Evolutionary conservation across 805 yeast genomes (phyloP).

Genomic region (Metschnikowia lochheadii): DNA sequence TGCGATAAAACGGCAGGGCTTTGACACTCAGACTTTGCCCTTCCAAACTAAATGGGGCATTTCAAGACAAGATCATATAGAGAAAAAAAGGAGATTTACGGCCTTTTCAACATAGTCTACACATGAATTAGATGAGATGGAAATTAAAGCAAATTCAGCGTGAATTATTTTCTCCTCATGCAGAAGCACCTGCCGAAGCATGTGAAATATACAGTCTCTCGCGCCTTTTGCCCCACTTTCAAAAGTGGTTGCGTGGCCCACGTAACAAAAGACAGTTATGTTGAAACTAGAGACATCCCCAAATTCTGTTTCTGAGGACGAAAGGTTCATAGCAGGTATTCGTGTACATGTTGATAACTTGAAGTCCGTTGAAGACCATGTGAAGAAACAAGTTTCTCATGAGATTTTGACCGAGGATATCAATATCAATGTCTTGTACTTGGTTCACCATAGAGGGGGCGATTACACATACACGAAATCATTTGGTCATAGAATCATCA

Average conservation of each 20-base stretch:
- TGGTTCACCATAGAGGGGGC: constrained; percentile 46
- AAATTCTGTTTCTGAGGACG: constrained; percentile 5
- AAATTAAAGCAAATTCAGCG: not conserved
- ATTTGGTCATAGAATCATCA: constrained; percentile 36
- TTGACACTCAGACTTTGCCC: not conserved
- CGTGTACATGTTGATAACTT: constrained; percentile 22
- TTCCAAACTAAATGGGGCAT: not conserved
- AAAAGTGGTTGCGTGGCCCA: not conserved
- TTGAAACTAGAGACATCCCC: constrained; percentile 12
- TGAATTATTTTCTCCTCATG: not conserved
- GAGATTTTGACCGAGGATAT: constrained; percentile 16
- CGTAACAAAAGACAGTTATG: constrained; percentile 2
- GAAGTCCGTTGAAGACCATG: constrained; percentile 9
- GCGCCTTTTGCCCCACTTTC: constrained; percentile 2
- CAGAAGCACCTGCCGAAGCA: not conserved
- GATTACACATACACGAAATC: constrained; percentile 36
- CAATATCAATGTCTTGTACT: constrained; percentile 39
- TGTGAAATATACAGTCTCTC: constrained; percentile 1
- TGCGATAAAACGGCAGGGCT: not conserved
- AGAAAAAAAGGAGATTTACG: too few species aligned
- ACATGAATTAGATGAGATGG: not conserved
- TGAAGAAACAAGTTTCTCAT: not conserved
- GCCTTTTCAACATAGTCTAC: not conserved
- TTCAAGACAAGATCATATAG: not conserved
- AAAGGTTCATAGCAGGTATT: constrained; percentile 42